These are phyloP conservation scores for Neostapfia colusana DNA, from an alignment of 176 grass and related monocot genomes.

Conservation along the genomic window DNA sequence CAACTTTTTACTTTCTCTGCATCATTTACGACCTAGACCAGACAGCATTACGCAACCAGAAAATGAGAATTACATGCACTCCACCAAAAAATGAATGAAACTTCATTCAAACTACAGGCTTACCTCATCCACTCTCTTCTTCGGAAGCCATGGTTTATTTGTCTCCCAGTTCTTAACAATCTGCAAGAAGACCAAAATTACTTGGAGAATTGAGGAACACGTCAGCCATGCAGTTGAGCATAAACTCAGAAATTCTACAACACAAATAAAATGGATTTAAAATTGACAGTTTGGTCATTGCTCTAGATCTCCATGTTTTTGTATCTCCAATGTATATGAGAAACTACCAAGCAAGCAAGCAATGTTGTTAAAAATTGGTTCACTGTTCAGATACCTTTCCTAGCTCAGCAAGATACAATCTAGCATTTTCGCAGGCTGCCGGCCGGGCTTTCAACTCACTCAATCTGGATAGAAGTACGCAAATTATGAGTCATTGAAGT, in stretches of 20 bases:
- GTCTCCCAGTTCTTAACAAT: conserved; percentile 91
- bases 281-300: neutral
- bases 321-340: neutral
- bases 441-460: conserved; percentile 78
- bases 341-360: neutral
- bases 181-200: conserved; percentile 37
- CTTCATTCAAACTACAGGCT: conserved; percentile 7
- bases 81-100: neutral
- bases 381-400: conserved; percentile 45
- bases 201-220: conserved; percentile 27
- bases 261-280: conserved; percentile 8
- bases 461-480: conserved; percentile 54
- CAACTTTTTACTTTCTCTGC: conserved; percentile 80
- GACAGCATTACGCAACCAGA: conserved; percentile 26
- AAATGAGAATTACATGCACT: conserved; percentile 34
- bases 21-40: conserved; percentile 68
- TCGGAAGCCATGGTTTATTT: conserved; percentile 83
- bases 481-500: conserved; percentile 19
- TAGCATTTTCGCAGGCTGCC: conserved; percentile 72
- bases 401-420: conserved; percentile 71
- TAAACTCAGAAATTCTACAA: neutral
- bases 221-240: neutral
- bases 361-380: neutral
- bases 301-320: neutral
- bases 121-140: conserved; percentile 90